Evolutionary conservation across 2,329 filamentous ascomycete species (phyloP).

Genomic region (Xylogone sp.): DNA sequence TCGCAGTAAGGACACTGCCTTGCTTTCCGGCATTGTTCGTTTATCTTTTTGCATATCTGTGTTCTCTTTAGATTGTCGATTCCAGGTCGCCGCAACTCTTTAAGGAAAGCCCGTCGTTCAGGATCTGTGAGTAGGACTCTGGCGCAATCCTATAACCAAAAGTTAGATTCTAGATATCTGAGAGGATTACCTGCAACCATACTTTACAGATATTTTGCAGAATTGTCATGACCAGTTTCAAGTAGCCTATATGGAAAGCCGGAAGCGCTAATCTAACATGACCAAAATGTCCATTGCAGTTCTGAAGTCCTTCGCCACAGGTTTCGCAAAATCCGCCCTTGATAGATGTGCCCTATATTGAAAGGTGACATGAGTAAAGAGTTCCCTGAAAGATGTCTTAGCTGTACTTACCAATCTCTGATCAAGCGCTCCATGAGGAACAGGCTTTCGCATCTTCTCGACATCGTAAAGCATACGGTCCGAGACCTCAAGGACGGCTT

Average conservation of each 20-base stretch:
- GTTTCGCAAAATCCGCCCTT: constrained; percentile 79
- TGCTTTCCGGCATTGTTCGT: constrained; percentile 84
- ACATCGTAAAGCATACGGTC: constrained; percentile 92
- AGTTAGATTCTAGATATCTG: constrained; percentile 10
- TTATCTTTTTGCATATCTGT: constrained; percentile 83
- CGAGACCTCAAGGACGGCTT: constrained; percentile 92
- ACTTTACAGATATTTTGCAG: constrained; percentile 93
- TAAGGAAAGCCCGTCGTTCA: constrained; percentile 74
- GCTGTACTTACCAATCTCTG: constrained; percentile 58
- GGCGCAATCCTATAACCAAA: constrained; percentile 62
- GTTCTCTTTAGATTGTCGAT: constrained; percentile 83
- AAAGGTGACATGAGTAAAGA: constrained; percentile 7
- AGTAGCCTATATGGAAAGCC: constrained; percentile 92
- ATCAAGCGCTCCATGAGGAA: constrained; percentile 82
- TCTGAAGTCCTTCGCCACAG: constrained; percentile 74
- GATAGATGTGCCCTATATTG: constrained; percentile 68
- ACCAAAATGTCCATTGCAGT: constrained; percentile 94
- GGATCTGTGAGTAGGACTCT: constrained; percentile 76
- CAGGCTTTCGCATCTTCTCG: constrained; percentile 70
- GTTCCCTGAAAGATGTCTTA: background rate
- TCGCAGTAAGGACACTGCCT: constrained; percentile 79
- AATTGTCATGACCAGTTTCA: constrained; percentile 88
- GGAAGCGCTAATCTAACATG: constrained; percentile 88
- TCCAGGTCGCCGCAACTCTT: constrained; percentile 72
- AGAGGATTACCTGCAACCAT: constrained; percentile 12